Evolutionary conservation across 116 monocot genomes (phyloP), one percentile per base, ranked within the genome.

Genomic region (Trichopus zeylanicus): DNA sequence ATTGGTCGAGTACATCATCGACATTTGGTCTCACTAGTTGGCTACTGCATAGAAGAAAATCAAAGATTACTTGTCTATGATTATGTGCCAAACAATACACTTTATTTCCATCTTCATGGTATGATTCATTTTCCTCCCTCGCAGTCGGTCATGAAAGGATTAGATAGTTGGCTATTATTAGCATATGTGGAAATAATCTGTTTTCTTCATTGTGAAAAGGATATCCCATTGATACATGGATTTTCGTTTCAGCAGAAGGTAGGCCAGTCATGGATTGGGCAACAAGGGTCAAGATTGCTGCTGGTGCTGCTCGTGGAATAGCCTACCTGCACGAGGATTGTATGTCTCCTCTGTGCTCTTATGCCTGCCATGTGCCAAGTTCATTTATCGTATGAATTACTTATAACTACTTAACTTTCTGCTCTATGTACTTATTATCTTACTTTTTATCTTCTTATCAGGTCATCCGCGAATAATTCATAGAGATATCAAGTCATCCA

Each of bases 241-340:
- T 34, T 64, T 68, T 48, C 26, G 6, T 61, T 67, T 68, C 16
- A 95, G 95, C 67, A 6, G 37, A 69, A 51, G 95, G 78, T 48
- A 81, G 61, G 13, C 72, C 84, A 3, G 77, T 81, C n/a, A 57
- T 95, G 77, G 77, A 81, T 48, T 95, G 95, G 95, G 56, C 67
- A 31, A 69, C 59, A 16, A 83, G 95, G 63, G 70, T 90, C 24
- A 95, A 79, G 65, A 67, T 90, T 69, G 95, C 90, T 27, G 87
- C 79, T 39, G 95, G 95, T 55, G 86, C 95, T 61, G 86, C 95
- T 67, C 87, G 90, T 64, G 95, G 90, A 63, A 60, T 95, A 63
- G 90, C 90, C 24, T 95, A 95, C 73, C 23, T 94, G 56, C 94
- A 94, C 59, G 94, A 94, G 63, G 89, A 89, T 81, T 94, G 89